phyloP scores from a whole-genome alignment of 768 basidiomycete genomes.

The Suillus plorans region DNA sequence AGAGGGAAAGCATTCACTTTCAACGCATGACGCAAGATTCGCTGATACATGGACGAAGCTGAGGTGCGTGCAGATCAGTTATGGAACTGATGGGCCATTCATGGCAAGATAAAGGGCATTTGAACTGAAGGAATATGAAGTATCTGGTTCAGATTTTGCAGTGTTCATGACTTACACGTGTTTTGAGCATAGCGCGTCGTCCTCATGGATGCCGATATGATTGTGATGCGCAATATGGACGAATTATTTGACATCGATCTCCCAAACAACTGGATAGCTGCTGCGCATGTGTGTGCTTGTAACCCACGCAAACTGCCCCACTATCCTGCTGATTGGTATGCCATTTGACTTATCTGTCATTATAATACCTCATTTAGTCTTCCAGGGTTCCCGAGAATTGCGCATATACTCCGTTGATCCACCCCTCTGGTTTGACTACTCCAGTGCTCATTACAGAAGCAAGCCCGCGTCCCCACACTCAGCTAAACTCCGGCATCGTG shows the following conservation, averaged over 20 bases:
- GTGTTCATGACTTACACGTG: constrained; percentile 4
- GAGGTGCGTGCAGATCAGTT: constrained; percentile 30
- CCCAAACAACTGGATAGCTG: constrained; percentile 74
- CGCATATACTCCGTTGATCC: constrained; percentile 59
- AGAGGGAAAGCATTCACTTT: constrained; percentile 36
- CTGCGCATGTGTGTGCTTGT: constrained; percentile 89
- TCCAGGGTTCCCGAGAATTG: constrained; percentile 91
- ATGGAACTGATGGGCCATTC: constrained; percentile 21
- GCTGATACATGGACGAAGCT: constrained; percentile 67
- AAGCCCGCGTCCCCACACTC: constrained; percentile 74
- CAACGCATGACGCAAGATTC: constrained; percentile 47
- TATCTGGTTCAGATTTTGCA: constrained; percentile 27
- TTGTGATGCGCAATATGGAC: constrained; percentile 82
- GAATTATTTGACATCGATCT: constrained; percentile 57
- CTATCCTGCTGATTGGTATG: constrained; percentile 88
- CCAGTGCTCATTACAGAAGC: constrained; percentile 38
- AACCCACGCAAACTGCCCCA: constrained; percentile 83
- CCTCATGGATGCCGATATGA: constrained; percentile 88
- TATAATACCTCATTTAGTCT: not conserved
- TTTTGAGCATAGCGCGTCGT: constrained; percentile 58
- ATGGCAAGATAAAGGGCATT: constrained; percentile 42
- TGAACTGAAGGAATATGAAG: constrained; percentile 67
- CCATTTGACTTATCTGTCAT: not conserved
- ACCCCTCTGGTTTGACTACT: constrained; percentile 46
- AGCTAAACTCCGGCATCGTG: constrained; percentile 89